Percentiles rank a stretch among this genome's conserved stretches.
Conservation (phyloP, 2,329 filamentous ascomycete genomes). For the Simplicillium aogashimaense region DNA sequence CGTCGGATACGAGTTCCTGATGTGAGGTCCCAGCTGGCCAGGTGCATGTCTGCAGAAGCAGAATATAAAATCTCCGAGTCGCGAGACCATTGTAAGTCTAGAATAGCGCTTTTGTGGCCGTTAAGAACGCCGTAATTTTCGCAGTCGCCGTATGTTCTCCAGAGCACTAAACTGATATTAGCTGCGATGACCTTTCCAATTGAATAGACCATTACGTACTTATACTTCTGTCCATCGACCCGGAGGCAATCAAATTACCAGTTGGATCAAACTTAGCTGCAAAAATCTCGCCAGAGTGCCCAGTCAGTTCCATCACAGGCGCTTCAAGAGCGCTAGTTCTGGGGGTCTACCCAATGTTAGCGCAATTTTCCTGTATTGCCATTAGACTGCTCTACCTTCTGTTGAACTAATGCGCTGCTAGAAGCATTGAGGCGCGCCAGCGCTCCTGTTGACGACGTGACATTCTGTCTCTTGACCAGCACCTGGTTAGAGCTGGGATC, state of each 20-base stretch:
- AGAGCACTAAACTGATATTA: constrained; percentile 55
- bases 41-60: constrained; percentile 83
- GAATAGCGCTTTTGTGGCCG: constrained; percentile 81
- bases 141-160: constrained; percentile 86
- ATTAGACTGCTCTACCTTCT: neutral
- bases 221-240: constrained; percentile 89
- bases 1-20: constrained; percentile 85
- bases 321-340: constrained; percentile 78
- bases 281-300: constrained; percentile 79
- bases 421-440: constrained; percentile 42
- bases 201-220: constrained; percentile 38
- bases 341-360: constrained; percentile 45
- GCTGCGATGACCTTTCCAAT: neutral
- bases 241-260: constrained; percentile 83
- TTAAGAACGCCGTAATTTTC: constrained; percentile 86
- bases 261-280: constrained; percentile 81
- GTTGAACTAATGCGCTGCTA: constrained; percentile 18
- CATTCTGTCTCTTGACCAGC: constrained; percentile 82
- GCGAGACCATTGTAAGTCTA: constrained; percentile 94
- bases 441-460: constrained; percentile 35
- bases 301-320: constrained; percentile 87
- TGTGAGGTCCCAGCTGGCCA: constrained; percentile 92
- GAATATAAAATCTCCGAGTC: constrained; percentile 88
- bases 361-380: neutral
- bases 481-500: constrained; percentile 72